phyloP scores from a whole-genome alignment of 345 rosid genomes.

The Citrus unshiu region DNA sequence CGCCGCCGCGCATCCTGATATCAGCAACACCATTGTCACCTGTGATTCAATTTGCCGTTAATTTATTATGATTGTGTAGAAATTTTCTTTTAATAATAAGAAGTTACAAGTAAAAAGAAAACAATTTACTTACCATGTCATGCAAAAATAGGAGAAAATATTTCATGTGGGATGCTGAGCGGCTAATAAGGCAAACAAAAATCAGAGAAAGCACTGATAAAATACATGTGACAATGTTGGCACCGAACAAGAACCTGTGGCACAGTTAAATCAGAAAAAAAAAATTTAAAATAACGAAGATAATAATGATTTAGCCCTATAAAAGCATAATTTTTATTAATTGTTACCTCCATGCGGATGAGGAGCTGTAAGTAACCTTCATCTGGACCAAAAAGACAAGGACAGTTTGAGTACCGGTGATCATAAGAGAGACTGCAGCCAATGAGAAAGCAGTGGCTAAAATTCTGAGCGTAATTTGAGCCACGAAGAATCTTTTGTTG shows the following conservation, averaged over 20 bases:
- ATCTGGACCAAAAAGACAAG: constrained; percentile 21
- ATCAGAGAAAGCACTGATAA: constrained; percentile 43
- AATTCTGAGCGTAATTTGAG: constrained; percentile 36
- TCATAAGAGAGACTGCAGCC: constrained; percentile 35
- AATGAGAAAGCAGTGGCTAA: constrained; percentile 36
- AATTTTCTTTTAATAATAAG: too few relatives aligned
- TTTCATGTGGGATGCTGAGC: constrained; percentile 19
- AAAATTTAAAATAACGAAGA: background rate
- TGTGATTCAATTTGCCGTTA: constrained; percentile 15
- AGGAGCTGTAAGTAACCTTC: constrained; percentile 31
- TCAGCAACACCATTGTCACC: constrained; percentile 46
- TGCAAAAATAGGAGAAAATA: constrained; percentile 37
- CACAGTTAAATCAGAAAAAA: background rate
- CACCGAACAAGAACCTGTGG: constrained; percentile 50
- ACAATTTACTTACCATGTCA: constrained; percentile 41
- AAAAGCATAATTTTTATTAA: background rate
- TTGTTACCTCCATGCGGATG: constrained; percentile 42
- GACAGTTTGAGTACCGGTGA: constrained; percentile 29
- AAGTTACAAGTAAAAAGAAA: background rate
- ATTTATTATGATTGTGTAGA: too few relatives aligned
- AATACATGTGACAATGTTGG: constrained; percentile 29
- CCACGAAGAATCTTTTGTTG: constrained; percentile 16
- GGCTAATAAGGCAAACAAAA: constrained; percentile 21
- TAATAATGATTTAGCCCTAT: background rate
- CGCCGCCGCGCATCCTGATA: constrained; percentile 55